Conservation (phyloP, 2,329 filamentous ascomycete species). For the Knufia petricola region DNA sequence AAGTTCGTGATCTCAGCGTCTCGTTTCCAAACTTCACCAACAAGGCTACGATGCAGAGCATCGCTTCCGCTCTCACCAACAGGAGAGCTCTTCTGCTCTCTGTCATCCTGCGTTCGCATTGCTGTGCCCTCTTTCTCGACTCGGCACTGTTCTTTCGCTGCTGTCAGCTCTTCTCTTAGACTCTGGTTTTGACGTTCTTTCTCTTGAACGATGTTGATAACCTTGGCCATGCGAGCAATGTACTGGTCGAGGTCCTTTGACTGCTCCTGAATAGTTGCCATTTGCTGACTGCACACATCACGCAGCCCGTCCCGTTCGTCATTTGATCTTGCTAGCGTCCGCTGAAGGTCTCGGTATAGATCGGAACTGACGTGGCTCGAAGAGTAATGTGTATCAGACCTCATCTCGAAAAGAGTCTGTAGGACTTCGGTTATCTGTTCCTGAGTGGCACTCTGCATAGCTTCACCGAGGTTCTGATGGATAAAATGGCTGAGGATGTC, state of each 20-base stretch:
- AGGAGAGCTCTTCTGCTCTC: background rate
- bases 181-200: conserved; percentile 6
- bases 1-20: conserved; percentile 8
- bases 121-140: background rate
- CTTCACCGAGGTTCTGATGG: background rate
- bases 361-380: background rate
- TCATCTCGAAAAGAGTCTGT: background rate
- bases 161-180: background rate
- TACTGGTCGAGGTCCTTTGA: conserved; percentile 4
- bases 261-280: conserved; percentile 4
- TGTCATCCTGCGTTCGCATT: background rate
- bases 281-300: conserved; percentile 6
- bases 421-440: conserved; percentile 2
- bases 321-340: background rate
- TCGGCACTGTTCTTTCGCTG: background rate
- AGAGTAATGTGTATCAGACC: background rate
- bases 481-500: background rate
- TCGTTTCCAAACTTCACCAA: background rate
- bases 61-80: background rate
- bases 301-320: conserved; percentile 2
- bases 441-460: background rate
- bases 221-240: conserved; percentile 3
- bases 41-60: background rate
- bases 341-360: background rate
- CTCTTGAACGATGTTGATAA: background rate